Evolutionary conservation across 1,139 yeast species (phyloP).

Genomic region (Geotrichum fermentans): DNA sequence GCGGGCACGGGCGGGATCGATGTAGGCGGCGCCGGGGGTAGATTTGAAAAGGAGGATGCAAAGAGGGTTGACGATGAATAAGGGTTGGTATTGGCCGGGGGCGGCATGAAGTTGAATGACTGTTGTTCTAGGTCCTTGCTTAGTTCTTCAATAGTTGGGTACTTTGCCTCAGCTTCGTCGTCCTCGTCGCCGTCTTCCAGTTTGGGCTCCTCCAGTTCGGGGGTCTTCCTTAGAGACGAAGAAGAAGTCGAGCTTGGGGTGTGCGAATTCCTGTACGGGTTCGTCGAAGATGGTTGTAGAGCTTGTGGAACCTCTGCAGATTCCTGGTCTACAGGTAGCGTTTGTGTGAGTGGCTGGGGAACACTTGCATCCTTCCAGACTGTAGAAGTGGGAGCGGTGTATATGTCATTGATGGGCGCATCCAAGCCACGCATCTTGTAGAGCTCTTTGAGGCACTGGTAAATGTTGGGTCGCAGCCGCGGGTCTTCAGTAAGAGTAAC

Average conservation of each 20-base stretch:
- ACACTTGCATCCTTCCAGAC: conserved; percentile 22
- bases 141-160: conserved; percentile 38
- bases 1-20: background rate
- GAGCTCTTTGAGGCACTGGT: conserved; percentile 70
- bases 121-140: conserved; percentile 28
- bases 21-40: conserved; percentile 3
- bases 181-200: conserved; percentile 14
- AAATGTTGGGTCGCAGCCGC: conserved; percentile 75
- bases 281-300: background rate
- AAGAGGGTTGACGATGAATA: conserved; percentile 6
- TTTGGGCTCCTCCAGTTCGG: background rate
- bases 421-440: conserved; percentile 51
- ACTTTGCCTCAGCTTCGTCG: conserved; percentile 28
- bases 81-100: conserved; percentile 8
- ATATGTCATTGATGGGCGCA: conserved; percentile 46
- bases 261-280: background rate
- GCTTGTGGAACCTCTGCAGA: conserved; percentile 19
- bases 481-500: conserved; percentile 80
- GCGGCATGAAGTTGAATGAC: conserved; percentile 22
- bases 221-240: conserved; percentile 11
- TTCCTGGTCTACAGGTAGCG: conserved; percentile 23
- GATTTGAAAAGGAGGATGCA: conserved; percentile 11
- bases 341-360: conserved; percentile 20
- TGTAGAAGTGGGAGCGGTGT: conserved; percentile 22
- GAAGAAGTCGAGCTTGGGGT: conserved; percentile 10